Base-by-base conservation (phyloP, 2,329 filamentous ascomycete genomes). In the Clonostachys rosea region DNA sequence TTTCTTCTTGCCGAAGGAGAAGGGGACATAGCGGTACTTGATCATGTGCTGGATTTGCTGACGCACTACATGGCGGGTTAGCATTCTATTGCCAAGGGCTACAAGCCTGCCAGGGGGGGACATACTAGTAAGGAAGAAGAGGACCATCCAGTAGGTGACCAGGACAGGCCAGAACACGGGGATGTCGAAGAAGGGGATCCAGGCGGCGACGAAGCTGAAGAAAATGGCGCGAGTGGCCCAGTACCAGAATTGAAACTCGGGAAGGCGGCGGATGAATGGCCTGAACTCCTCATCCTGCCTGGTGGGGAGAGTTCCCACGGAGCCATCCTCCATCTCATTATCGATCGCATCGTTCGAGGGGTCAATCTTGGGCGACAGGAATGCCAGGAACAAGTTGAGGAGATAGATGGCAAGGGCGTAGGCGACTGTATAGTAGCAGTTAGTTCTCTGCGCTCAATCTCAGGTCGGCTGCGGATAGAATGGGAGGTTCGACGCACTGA, bases 21-120 rank as follows among this genome's bases (percentile, higher is more conserved):
- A 96, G 39, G 91, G 91, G 33, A 96, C 91, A 65, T 96, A 99
- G 72, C 92, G 89, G 76, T 97, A 99, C 77, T 97, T 99, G 80
- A 99, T 92, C 94, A 99, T 99, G 74, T 97, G 94, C 75, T 99
- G 94, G 59, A 99, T 99, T 74, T 99, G 94, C 77, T 94, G 89
- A 70, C 94, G 84, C 94, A 99, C 91, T 95, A 58, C 33, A n/a
- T 40, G 20, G 35, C 8, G 18, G 3, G 45, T 49, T 47, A 49
- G 52, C 44, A 30, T 34, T 8, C 9, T 18, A 9, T 39, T 18
- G 36, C 14, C 36, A n/a, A 39, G 14, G 11, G 1, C 14, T 8
- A 8, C 36, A n/a, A 39, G 1, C 36, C 10, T n/a, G 9, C 17
- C n/a, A 34, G 7, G 4, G 30, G 14, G 18, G 11, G 16, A 81